These are phyloP conservation scores for Alternaria conjuncta DNA, from an alignment of 2,329 filamentous ascomycete species.

Conservation along the genomic window DNA sequence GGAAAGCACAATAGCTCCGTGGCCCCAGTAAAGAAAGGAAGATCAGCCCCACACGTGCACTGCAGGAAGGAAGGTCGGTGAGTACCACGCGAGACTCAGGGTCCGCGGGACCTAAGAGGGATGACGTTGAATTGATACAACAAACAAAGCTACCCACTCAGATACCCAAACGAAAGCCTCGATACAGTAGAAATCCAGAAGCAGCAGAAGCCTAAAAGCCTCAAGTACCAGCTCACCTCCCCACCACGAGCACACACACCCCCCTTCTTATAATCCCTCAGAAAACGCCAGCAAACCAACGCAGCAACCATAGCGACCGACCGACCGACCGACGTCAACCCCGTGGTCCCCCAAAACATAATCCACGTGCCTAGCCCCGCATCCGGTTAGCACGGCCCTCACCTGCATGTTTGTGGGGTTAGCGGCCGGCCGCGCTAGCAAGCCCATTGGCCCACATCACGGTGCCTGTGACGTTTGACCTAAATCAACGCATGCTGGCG, in stretches of 20 bases:
- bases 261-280: background rate
- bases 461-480: constrained; percentile 9
- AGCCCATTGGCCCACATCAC: constrained; percentile 7
- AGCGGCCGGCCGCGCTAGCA: constrained; percentile 2
- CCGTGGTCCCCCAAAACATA: constrained; percentile 1
- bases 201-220: background rate
- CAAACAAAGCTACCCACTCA: background rate
- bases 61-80: background rate
- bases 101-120: constrained; percentile 1
- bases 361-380: constrained; percentile 1
- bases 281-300: background rate
- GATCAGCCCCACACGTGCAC: background rate
- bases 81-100: background rate
- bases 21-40: background rate
- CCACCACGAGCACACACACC: background rate
- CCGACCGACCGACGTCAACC: constrained; percentile 6
- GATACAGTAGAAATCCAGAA: background rate
- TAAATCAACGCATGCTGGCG: background rate
- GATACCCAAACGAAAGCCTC: background rate
- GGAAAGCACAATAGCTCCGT: background rate
- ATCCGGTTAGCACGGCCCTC: background rate
- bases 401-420: background rate
- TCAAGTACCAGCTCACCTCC: background rate
- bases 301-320: background rate
- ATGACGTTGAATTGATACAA: constrained; percentile 14